Base-by-base conservation (phyloP, 108 stramenopile species). In the Skeletonema potamos region DNA sequence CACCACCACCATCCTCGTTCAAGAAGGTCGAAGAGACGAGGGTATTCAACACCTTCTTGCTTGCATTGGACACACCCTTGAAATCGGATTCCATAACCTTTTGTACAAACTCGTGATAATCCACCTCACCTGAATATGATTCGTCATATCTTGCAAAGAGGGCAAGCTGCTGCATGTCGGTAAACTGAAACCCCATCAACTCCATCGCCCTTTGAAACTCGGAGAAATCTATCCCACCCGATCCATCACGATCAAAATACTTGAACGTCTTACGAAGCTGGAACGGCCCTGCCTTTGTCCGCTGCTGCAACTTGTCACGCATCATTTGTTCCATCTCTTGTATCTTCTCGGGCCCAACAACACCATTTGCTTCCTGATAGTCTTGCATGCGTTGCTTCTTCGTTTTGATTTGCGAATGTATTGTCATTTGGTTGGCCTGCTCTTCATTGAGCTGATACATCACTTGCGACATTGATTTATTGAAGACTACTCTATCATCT, bases 171-270 rank as follows among this genome's bases (percentile, higher is more conserved):
- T 87, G 86, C 39, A 87, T 58, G 30, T 87, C 86, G 27, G 82
- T 85, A 37, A 85, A 87, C 72, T 85, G 84, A 76, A 87, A 87
- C 22, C 86, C 86, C 84, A 87, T 83, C 58, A 87, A 77, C 56
- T 87, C 86, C 84, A 87, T 82, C 41, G 86, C 86, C n/a, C 75
- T 60, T 69, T 84, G 84, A 66, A 87, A 87, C 68, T 85, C 86
- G 30, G 72, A 70, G 66, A 87, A 85, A 24, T 84, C 82, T 29
- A 87, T 87, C 27, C 86, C 84, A 22, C 81, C 80, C 0, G 76
- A 82, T 17, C 82, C 84, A 73, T 87, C 86, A 29, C 86, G 54
- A 36, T 87, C 86, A 71, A 87, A 87, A 58, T 85, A 87, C 61
- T 87, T 87, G 54, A 87, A 87, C 1, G 86, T 85, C 62, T 83